Evolutionary conservation across 2,329 filamentous ascomycete species (phyloP).

Genomic region (Neopestalotiopsis sp.): DNA sequence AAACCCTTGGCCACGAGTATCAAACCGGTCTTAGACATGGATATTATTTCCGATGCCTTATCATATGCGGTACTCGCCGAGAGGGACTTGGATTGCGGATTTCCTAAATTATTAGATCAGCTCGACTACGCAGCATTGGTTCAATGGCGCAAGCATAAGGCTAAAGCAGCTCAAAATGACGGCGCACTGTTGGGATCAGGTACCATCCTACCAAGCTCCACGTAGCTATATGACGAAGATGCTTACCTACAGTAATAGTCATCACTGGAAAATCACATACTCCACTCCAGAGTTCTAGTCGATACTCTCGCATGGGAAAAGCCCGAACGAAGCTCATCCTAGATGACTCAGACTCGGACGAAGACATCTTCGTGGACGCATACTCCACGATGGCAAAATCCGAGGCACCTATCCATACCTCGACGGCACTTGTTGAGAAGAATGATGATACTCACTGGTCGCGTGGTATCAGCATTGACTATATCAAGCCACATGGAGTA

Average conservation of each 20-base stretch:
- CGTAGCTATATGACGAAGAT: background rate
- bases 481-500: background rate
- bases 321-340: background rate
- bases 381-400: background rate
- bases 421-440: background rate
- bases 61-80: background rate
- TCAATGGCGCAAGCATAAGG: background rate
- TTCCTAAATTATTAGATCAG: slow-evolving; percentile 2
- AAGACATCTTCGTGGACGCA: background rate
- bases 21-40: background rate
- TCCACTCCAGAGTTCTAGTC: background rate
- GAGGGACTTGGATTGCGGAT: background rate
- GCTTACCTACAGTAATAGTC: background rate
- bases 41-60: background rate
- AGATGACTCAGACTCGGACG: background rate
- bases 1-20: background rate
- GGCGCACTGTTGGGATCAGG: background rate
- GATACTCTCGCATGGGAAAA: background rate
- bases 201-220: background rate
- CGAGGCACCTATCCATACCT: background rate
- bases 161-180: background rate
- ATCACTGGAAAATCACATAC: background rate
- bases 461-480: background rate
- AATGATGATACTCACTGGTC: background rate
- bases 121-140: background rate